Evolutionary conservation across 257 asterid genomes (phyloP).

Genomic region (Salvia rosmarinus): DNA sequence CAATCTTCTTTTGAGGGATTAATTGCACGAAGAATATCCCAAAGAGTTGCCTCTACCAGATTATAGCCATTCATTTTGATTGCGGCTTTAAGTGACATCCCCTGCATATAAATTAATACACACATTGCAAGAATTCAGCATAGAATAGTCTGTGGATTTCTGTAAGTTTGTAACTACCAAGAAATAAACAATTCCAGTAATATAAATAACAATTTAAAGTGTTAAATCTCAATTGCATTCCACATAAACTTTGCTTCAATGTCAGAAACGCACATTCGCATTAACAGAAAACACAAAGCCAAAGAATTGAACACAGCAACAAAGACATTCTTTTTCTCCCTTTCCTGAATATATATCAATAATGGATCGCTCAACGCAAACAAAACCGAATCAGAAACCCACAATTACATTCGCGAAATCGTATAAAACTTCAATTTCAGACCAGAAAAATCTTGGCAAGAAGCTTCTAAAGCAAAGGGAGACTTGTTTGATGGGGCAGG

Average conservation of each 20-base stretch:
- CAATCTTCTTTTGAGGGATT: constrained; percentile 73
- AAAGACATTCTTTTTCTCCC: neutral
- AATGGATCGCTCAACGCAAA: constrained; percentile 6
- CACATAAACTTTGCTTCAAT: neutral
- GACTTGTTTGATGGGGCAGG: neutral
- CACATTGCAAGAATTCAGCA: neutral
- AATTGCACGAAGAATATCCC: constrained; percentile 52
- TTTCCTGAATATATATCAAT: neutral
- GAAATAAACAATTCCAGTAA: neutral
- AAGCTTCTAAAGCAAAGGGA: constrained; percentile 1
- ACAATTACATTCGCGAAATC: constrained; percentile 16
- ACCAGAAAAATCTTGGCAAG: neutral
- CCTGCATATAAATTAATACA: constrained; percentile 38
- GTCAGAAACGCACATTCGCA: constrained; percentile 7
- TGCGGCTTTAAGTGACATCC: constrained; percentile 32
- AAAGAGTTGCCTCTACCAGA: constrained; percentile 57
- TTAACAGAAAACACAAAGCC: neutral
- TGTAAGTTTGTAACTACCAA: neutral
- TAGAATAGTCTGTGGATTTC: neutral
- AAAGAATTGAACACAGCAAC: neutral
- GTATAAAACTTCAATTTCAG: neutral
- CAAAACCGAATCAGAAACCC: constrained; percentile 13
- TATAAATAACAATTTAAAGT: neutral
- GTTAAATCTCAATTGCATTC: neutral
- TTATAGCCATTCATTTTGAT: constrained; percentile 52